Conservation (phyloP, 805 yeast species). For the Pichia ethanolica region DNA sequence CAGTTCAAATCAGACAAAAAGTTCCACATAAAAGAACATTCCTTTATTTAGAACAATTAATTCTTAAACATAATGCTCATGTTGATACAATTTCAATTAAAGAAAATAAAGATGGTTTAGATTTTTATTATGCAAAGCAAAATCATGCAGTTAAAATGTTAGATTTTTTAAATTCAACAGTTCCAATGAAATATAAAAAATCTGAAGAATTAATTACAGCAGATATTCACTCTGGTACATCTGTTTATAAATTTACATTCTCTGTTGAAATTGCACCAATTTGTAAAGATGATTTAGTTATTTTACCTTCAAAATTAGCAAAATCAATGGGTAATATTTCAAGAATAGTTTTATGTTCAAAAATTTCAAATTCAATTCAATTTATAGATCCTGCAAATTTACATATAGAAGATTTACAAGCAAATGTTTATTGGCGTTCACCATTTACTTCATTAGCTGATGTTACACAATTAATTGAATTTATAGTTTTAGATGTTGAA, state of each 20-base stretch:
- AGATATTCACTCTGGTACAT: constrained; percentile 86
- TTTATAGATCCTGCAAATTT: constrained; percentile 80
- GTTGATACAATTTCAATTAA: constrained; percentile 88
- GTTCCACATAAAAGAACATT: constrained; percentile 96
- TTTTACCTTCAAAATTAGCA: constrained; percentile 83
- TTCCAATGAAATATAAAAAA: constrained; percentile 74
- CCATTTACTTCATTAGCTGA: constrained; percentile 77
- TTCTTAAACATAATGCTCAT: constrained; percentile 87
- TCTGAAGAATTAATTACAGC: constrained; percentile 88
- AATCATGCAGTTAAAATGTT: constrained; percentile 92
- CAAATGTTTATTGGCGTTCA: constrained; percentile 70
- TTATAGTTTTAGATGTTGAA: constrained; percentile 88
- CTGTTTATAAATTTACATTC: constrained; percentile 83
- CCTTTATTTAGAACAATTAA: constrained; percentile 89
- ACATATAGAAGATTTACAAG: constrained; percentile 65
- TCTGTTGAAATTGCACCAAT: constrained; percentile 94
- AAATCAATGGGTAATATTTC: constrained; percentile 75
- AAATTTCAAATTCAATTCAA: constrained; percentile 75
- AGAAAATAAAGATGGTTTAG: constrained; percentile 90
- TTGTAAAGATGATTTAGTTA: constrained; percentile 93
- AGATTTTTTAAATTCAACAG: constrained; percentile 78
- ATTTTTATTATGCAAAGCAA: constrained; percentile 81
- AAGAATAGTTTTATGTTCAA: constrained; percentile 76
- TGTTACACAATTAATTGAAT: constrained; percentile 71
- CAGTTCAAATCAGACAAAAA: constrained; percentile 95